phyloP scores from a whole-genome alignment of 208 protist genomes.

The Wallacemonas collosoma region DNA sequence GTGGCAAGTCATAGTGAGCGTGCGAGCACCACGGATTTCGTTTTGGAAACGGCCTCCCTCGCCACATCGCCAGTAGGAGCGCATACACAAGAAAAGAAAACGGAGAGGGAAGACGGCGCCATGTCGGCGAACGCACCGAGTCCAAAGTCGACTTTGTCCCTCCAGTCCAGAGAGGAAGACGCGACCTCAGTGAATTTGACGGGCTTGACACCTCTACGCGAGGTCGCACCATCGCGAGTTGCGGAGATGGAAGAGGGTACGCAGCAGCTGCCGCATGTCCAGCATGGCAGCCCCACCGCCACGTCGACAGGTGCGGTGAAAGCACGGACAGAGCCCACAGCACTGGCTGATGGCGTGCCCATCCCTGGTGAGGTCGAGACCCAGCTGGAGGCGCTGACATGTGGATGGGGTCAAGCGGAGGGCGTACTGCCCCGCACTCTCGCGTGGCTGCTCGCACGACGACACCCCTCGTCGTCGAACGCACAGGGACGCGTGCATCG shows the following conservation, averaged over 20 bases:
- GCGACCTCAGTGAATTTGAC: no score
- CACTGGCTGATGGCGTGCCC: no score
- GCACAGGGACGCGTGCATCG: conserved; percentile 22
- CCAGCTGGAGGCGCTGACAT: background rate
- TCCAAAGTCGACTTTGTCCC: background rate
- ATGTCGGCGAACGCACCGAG: background rate
- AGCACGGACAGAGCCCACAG: no score
- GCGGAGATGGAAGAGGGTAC: no score
- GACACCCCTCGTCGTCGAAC: background rate
- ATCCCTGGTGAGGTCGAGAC: no score
- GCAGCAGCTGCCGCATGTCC: no score
- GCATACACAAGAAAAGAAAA: background rate
- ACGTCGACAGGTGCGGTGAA: no score
- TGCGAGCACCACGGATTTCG: conserved; percentile 3
- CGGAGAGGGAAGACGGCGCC: background rate
- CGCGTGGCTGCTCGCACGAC: conserved; percentile 42
- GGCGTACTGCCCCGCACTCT: conserved; percentile 44
- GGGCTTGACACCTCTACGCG: no score
- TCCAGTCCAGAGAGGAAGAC: background rate
- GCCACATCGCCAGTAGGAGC: background rate
- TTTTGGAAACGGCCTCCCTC: background rate
- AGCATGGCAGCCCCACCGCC: no score
- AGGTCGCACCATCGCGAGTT: no score
- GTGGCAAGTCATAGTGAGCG: background rate
- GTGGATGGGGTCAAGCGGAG: conserved; percentile 21